Percentiles rank a stretch among this genome's conserved stretches.
These are phyloP conservation scores for Blumeriella jaapii DNA, from an alignment of 2,329 filamentous ascomycete genomes.

Conservation along the genomic window DNA sequence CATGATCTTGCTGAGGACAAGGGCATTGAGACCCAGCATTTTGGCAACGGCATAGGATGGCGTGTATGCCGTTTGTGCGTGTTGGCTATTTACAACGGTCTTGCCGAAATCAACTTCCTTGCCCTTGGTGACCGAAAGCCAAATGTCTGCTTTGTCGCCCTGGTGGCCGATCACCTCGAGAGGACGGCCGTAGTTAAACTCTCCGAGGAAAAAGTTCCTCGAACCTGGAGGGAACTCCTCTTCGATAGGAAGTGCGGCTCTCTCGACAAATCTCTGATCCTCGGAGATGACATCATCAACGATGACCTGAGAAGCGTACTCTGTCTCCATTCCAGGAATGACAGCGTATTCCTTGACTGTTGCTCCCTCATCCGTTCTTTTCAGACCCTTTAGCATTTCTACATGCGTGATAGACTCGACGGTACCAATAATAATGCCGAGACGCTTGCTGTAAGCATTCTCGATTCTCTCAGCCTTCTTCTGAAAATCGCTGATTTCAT, in stretches of 20 bases:
- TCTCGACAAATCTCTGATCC: slow-evolving; percentile 88
- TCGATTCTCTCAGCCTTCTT: slow-evolving; percentile 79
- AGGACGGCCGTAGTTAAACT: slow-evolving; percentile 84
- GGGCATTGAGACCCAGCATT: slow-evolving; percentile 67
- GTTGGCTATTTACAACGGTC: slow-evolving; percentile 58
- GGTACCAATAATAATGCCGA: slow-evolving; percentile 75
- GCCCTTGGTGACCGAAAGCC: slow-evolving; percentile 59
- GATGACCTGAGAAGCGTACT: slow-evolving; percentile 83
- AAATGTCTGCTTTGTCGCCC: slow-evolving; percentile 64
- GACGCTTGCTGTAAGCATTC: slow-evolving; percentile 75
- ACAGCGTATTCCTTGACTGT: slow-evolving; percentile 86
- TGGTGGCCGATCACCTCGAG: slow-evolving; percentile 69
- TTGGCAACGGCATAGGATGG: slow-evolving; percentile 85
- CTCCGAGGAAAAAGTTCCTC: slow-evolving; percentile 84
- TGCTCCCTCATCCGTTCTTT: slow-evolving; percentile 82
- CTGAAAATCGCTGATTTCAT: slow-evolving; percentile 71
- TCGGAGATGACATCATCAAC: slow-evolving; percentile 85
- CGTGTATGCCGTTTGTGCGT: slow-evolving; percentile 62
- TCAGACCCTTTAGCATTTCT: slow-evolving; percentile 83
- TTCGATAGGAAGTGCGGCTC: slow-evolving; percentile 73
- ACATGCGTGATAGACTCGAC: slow-evolving; percentile 88
- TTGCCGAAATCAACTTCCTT: slow-evolving; percentile 75
- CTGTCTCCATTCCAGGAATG: slow-evolving; percentile 73
- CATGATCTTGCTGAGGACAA: slow-evolving; percentile 90
- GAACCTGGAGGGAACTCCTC: slow-evolving; percentile 82